Conservation (phyloP, 169 alveolate genomes). For the Cyclospora cayetanensis region DNA sequence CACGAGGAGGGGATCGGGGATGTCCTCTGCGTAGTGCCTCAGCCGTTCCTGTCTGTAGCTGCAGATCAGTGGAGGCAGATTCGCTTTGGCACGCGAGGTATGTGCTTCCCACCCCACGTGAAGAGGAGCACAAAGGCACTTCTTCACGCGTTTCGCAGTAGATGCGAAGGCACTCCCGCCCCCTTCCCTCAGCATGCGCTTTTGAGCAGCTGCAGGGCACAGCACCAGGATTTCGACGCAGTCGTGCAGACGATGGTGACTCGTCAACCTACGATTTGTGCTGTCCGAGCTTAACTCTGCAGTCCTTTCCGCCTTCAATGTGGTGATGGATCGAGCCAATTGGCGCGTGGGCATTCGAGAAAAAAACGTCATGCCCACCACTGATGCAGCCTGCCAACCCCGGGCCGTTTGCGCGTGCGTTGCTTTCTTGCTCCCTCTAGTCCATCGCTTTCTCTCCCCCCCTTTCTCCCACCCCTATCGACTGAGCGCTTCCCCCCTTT, state of each 20-base stretch:
- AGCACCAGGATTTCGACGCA: too few relatives aligned
- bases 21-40: constrained; percentile 69
- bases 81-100: constrained; percentile 71
- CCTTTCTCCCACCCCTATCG: too few relatives aligned
- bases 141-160: not conserved
- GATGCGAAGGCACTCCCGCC: not conserved
- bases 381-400: constrained; percentile 52
- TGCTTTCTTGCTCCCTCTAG: too few relatives aligned
- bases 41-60: constrained; percentile 46
- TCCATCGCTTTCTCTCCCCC: too few relatives aligned
- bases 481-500: too few relatives aligned
- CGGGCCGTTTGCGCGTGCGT: constrained; percentile 53
- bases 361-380: constrained; percentile 19
- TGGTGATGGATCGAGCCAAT: constrained; percentile 52
- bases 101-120: not conserved
- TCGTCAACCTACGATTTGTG: not conserved
- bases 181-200: not conserved
- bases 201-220: not conserved
- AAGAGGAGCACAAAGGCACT: not conserved
- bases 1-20: constrained; percentile 31
- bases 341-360: constrained; percentile 69
- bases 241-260: too few relatives aligned
- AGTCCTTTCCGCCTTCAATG: constrained; percentile 43
- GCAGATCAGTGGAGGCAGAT: constrained; percentile 51
- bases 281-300: not conserved